These are phyloP conservation scores for Malus asiatica DNA, from an alignment of 306 rosid genomes.

Conservation along the genomic window DNA sequence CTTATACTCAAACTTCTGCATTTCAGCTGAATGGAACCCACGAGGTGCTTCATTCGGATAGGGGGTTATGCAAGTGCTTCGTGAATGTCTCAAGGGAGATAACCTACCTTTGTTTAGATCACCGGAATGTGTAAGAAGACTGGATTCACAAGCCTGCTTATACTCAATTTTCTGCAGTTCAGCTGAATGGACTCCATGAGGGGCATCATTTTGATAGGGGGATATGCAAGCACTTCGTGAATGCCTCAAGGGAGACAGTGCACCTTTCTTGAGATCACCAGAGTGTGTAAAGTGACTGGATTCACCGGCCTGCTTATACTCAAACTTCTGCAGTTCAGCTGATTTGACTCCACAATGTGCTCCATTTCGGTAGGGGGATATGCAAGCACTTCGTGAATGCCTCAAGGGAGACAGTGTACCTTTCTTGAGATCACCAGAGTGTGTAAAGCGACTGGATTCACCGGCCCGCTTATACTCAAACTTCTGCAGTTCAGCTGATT, in stretches of 20 bases:
- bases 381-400: slow-evolving; percentile 48
- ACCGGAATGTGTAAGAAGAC: slow-evolving; percentile 43
- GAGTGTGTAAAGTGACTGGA: slow-evolving; percentile 48
- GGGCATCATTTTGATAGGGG: slow-evolving; percentile 37
- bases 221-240: slow-evolving; percentile 56
- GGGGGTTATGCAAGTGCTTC: slow-evolving; percentile 60
- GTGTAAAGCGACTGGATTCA: slow-evolving; percentile 47
- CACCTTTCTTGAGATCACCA: slow-evolving; percentile 51
- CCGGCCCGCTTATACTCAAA: slow-evolving; percentile 34
- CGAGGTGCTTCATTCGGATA: slow-evolving; percentile 33
- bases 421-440: slow-evolving; percentile 52
- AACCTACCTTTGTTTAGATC: slow-evolving; percentile 50
- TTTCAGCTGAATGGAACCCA: slow-evolving; percentile 21
- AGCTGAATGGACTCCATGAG: slow-evolving; percentile 10
- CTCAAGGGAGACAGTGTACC: slow-evolving; percentile 63
- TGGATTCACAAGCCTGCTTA: slow-evolving; percentile 43
- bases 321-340: slow-evolving; percentile 36
- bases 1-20: slow-evolving; percentile 38
- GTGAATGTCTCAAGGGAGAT: slow-evolving; percentile 64
- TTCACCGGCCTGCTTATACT: slow-evolving; percentile 40
- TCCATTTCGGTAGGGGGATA: slow-evolving; percentile 49
- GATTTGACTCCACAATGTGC: slow-evolving; percentile 16
- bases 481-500: slow-evolving; percentile 35
- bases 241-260: slow-evolving; percentile 60
- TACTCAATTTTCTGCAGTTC: slow-evolving; percentile 39